Base-by-base conservation (phyloP, 257 asterid genomes). In the Scutellaria barbata region DNA sequence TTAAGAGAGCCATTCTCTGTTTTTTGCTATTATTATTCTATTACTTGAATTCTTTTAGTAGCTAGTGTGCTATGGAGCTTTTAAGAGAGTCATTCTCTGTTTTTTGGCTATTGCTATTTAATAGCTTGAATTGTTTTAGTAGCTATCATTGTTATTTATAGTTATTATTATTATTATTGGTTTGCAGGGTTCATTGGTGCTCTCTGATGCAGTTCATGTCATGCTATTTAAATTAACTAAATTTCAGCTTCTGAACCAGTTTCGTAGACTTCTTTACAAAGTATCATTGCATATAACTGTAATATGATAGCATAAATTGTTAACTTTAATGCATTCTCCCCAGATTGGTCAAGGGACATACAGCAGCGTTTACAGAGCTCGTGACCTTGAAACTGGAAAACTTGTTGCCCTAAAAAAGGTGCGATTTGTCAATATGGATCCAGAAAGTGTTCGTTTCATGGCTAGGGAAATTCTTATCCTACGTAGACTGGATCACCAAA, bases 301-400 rank as follows among this genome's bases (percentile, higher is more conserved):
- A 70, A 48, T 6, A 52, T 74, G 30, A 30, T 25, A 39, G 16
- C 39, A 61, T 70, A 30, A 22, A 57, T 55, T 33, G 37, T 75
- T 43, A 58, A 48, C 64, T 78, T 74, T 50, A 64, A 63, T 69
- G 63, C 52, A 22, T 55, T 57, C 13, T 58, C 42, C 69, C 69
- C 90, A 92, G 98, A 92, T 92, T 61, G 98, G 98, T 74, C 95
- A 92, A 85, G 98, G 98, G 69, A 92, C 98, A 66, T 92, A 92
- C 75, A 92, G 98, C 83, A 89, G 95, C 65, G 98, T 92, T 43
- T 92, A 89, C 81, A 82, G 96, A 83, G 96, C 98, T 35, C 89
- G 89, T 72, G 98, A 92, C 78, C 89, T 92, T 71, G 98, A 92
- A 79, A 83, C 90, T 14, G 89, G 88, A 66, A 88, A 88, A 78